Evolutionary conservation across 805 yeast species (phyloP), one percentile per base, ranked within the genome.

Genomic region (Saccharomyces paradoxus): DNA sequence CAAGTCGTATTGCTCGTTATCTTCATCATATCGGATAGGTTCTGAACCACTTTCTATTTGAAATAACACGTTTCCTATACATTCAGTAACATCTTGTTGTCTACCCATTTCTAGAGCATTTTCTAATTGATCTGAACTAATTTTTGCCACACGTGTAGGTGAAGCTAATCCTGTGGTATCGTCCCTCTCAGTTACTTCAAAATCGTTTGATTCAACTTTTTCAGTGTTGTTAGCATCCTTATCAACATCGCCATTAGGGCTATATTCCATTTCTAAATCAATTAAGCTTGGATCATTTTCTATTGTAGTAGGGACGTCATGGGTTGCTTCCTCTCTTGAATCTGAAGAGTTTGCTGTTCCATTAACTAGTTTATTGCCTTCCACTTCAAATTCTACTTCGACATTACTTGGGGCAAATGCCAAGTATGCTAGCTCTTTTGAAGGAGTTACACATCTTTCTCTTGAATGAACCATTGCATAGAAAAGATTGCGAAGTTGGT

Each of bases 71-170:
- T 94, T 94, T 53, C 91, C 96, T 64, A 92, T 90, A 69, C 98
- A 92, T 67, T 94, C 99, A 0, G 97, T 90, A 21, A 94, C 98
- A 74, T 94, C 99, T 68, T 94, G 99, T 67, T 94, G 99, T 59
- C 96, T 77, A 2, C 97, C 96, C 64, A 84, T 76, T 64, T 88
- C 91, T 52, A 85, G 75, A 0, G 94, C 84, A 62, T 84, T 80
- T 55, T 82, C 90, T 70, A 86, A 78, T 63, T 86, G 89, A 57
- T 83, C 87, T 3, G 81, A 71, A 50, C 71, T 70, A 17, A 72
- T 69, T 44, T 67, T 68, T 0, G 73, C 74, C 8, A 67, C 65
- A 24, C 65, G 57, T 5, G 67, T 65, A 1, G 69, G 60, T 7
- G 64, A 53, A n/a, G 48, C 55, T 21, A 17, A 17, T 8, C 17